Base-by-base conservation (phyloP, 2,329 filamentous ascomycete species). In the Macrophomina tecta region DNA sequence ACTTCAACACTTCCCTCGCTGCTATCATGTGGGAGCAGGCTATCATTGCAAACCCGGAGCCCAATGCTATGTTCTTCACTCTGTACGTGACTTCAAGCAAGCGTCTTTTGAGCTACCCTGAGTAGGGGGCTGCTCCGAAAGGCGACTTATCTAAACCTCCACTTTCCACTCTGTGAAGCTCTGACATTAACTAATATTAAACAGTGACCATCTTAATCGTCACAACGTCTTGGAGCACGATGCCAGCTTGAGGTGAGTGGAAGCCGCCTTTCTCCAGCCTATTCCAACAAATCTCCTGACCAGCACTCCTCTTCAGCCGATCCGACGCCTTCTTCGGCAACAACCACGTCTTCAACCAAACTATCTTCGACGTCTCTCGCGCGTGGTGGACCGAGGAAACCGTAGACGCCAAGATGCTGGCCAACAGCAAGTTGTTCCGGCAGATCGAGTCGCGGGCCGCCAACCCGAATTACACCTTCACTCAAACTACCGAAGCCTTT, bases 211-310 rank as follows among this genome's bases (percentile, higher is more conserved):
- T 14, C 78, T 85, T 9, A 81, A 80, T 61, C 75, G 74, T 0
- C 83, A 85, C 73, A 82, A 83, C 64, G 71, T 85, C 16, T 73
- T 85, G 5, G 83, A 85, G 65, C 83, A 85, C 64, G 83, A 85
- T 63, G 83, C 79, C 7, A 84, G 82, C 67, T 65, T 83, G 38
- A 60, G 52, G 52, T 55, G 11, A 0, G 32, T 30, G 23, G 16
- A 7, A 52, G n/a, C 11, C 14, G 36, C 23, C 58, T 62, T 23
- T 40, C 38, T 40, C 38, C 14, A 9, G 38, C 14, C 38, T 8
- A 2, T 4, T 40, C 14, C 18, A 23, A 18, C 28, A 28, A 62
- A 2, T 2, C 18, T 30, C 23, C 23, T 23, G 23, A 23, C 23
- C 23, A 23, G 2, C 23, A 23, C 23, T 23, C 23, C 16, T 5